A percentile compares a stretch with the other conserved stretches of the same genome.
phyloP scores from a whole-genome alignment of 805 yeast species.

The Sugiyamaella smithiae region DNA sequence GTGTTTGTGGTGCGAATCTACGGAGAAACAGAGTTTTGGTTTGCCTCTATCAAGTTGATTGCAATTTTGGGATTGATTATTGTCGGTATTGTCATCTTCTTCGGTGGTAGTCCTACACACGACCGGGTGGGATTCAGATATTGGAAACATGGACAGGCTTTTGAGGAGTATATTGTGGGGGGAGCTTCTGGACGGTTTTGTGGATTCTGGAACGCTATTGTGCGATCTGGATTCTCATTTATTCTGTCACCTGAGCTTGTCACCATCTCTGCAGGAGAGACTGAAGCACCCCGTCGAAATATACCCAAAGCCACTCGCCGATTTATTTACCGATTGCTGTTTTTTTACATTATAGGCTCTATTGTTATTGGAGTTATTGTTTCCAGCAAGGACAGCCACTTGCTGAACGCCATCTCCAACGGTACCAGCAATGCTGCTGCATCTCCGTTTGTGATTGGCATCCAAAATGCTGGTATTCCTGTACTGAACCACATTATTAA shows the following conservation, averaged over 20 bases:
- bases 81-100: conserved; percentile 50
- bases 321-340: conserved; percentile 67
- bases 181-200: conserved; percentile 63
- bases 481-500: conserved; percentile 51
- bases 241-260: conserved; percentile 79
- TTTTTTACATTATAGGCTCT: conserved; percentile 64
- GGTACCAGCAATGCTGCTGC: conserved; percentile 65
- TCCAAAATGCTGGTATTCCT: conserved; percentile 53
- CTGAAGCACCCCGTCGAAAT: conserved; percentile 71
- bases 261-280: conserved; percentile 83
- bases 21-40: conserved; percentile 62
- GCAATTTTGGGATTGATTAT: conserved; percentile 65
- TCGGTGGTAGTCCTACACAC: conserved; percentile 52
- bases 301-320: conserved; percentile 74
- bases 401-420: conserved; percentile 46
- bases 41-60: conserved; percentile 58
- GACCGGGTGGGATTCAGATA: conserved; percentile 54
- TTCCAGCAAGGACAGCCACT: conserved; percentile 60
- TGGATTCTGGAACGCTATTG: conserved; percentile 59
- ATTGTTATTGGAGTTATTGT: conserved; percentile 71
- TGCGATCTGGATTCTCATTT: conserved; percentile 71
- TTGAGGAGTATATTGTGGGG: conserved; percentile 46
- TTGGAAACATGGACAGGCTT: conserved; percentile 47
- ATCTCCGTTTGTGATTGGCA: conserved; percentile 58
- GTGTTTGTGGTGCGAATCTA: conserved; percentile 49